A percentile compares a stretch with the other conserved stretches of the same genome.
These are phyloP conservation scores for Coniochaeta sp. DNA, from an alignment of 2,329 filamentous ascomycete genomes.

Conservation along the genomic window DNA sequence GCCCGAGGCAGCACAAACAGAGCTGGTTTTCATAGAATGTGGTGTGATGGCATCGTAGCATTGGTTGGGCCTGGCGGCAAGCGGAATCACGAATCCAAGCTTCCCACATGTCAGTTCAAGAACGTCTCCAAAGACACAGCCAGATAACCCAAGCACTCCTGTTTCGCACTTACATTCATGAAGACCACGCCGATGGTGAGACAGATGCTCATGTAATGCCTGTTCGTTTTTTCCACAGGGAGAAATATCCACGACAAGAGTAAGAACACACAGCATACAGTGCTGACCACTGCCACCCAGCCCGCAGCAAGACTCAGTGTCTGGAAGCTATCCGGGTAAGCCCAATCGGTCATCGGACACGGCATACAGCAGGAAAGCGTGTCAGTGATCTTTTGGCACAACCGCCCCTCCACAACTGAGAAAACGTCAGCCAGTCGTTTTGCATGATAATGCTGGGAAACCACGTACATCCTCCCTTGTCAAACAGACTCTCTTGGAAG, in stretches of 20 bases:
- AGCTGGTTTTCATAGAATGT: constrained; percentile 77
- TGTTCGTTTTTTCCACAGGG: constrained; percentile 80
- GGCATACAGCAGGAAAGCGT: constrained; percentile 73
- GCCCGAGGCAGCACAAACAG: constrained; percentile 82
- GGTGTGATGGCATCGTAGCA: constrained; percentile 90
- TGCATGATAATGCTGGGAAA: constrained; percentile 4
- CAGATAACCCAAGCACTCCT: not conserved
- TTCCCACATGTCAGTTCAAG: constrained; percentile 25
- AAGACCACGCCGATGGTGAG: constrained; percentile 67
- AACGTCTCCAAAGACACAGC: not conserved
- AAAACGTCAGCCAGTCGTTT: constrained; percentile 16
- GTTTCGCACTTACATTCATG: constrained; percentile 60
- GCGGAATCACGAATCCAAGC: constrained; percentile 85
- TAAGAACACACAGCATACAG: constrained; percentile 66
- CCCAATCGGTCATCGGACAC: constrained; percentile 79
- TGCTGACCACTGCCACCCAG: constrained; percentile 72
- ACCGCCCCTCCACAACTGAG: constrained; percentile 47
- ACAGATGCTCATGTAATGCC: constrained; percentile 90
- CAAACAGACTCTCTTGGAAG: constrained; percentile 8
- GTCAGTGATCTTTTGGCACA: constrained; percentile 40
- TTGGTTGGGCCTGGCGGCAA: constrained; percentile 69
- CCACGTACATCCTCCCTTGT: constrained; percentile 16
- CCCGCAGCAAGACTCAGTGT: constrained; percentile 60
- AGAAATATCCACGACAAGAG: constrained; percentile 72
- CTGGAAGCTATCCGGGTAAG: constrained; percentile 52